Evolutionary conservation across 2,329 filamentous ascomycete species (phyloP).

Genomic region (Paracamarosporium sp.): DNA sequence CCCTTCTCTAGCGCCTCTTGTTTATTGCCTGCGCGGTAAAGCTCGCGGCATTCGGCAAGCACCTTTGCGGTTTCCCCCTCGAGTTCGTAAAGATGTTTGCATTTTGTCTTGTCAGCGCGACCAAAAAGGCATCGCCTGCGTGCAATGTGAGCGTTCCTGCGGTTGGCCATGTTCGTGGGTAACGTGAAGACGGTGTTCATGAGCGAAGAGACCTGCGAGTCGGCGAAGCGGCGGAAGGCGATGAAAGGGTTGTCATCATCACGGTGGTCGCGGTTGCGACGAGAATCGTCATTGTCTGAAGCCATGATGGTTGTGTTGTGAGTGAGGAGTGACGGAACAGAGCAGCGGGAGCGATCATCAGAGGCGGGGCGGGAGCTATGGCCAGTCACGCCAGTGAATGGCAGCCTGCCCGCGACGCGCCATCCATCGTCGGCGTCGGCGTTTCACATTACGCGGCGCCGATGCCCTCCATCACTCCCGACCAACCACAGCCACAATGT

Average conservation of each 20-base stretch:
- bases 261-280: conserved; percentile 19
- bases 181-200: conserved; percentile 59
- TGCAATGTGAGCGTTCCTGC: conserved; percentile 37
- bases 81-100: conserved; percentile 31
- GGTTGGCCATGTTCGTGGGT: conserved; percentile 37
- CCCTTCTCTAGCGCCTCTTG: conserved; percentile 36
- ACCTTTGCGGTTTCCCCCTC: conserved; percentile 28
- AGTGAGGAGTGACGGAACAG: conserved; percentile 6
- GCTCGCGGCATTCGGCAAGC: conserved; percentile 31
- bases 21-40: conserved; percentile 34
- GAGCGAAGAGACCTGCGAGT: conserved; percentile 63
- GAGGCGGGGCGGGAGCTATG: conserved; percentile 11
- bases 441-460: conserved; percentile 1
- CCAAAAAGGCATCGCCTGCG: conserved; percentile 42
- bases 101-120: conserved; percentile 34
- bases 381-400: conserved; percentile 2
- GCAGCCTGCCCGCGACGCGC: background rate
- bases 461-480: background rate
- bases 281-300: conserved; percentile 25
- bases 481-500: conserved; percentile 2
- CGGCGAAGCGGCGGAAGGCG: conserved; percentile 66
- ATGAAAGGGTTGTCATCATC: conserved; percentile 62
- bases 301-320: conserved; percentile 26
- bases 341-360: background rate
- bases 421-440: conserved; percentile 5